Evolutionary conservation across 2,329 filamentous ascomycete species (phyloP).

Genomic region (Aspergillus sp.): DNA sequence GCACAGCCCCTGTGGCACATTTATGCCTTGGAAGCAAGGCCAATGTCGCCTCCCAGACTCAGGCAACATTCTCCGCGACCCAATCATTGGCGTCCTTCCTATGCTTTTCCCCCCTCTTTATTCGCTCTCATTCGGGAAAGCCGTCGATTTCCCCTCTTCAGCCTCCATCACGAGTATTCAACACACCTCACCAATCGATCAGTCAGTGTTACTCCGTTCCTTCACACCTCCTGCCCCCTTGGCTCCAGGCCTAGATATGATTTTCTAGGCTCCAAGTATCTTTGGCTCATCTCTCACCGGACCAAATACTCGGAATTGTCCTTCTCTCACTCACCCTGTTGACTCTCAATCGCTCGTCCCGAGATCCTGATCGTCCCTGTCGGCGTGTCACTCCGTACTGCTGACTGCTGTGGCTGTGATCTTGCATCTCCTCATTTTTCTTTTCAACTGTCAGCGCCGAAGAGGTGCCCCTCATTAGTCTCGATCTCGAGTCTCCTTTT

Average conservation of each 20-base stretch:
- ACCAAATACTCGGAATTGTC: not conserved
- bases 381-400: slow-evolving; percentile 10
- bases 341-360: slow-evolving; percentile 9
- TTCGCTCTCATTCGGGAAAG: slow-evolving; percentile 2
- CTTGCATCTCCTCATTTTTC: slow-evolving; percentile 21
- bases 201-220: slow-evolving; percentile 6
- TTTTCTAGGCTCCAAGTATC: not conserved
- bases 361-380: slow-evolving; percentile 13
- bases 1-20: slow-evolving; percentile 9
- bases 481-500: slow-evolving; percentile 2
- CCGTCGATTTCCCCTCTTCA: slow-evolving; percentile 19
- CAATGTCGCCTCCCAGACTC: not conserved
- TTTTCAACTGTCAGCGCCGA: slow-evolving; percentile 15
- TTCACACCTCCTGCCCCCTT: not conserved
- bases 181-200: slow-evolving; percentile 8
- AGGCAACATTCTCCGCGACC: not conserved
- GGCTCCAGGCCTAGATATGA: slow-evolving; percentile 9
- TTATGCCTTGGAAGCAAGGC: not conserved
- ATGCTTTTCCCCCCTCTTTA: not conserved
- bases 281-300: not conserved
- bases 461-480: slow-evolving; percentile 9
- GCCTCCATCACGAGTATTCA: slow-evolving; percentile 13
- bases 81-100: slow-evolving; percentile 7
- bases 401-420: slow-evolving; percentile 29
- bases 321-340: slow-evolving; percentile 3